Evolutionary conservation across 768 basidiomycete genomes (phyloP), one percentile per base, ranked within the genome.

Genomic region (Tylopilus sp.): DNA sequence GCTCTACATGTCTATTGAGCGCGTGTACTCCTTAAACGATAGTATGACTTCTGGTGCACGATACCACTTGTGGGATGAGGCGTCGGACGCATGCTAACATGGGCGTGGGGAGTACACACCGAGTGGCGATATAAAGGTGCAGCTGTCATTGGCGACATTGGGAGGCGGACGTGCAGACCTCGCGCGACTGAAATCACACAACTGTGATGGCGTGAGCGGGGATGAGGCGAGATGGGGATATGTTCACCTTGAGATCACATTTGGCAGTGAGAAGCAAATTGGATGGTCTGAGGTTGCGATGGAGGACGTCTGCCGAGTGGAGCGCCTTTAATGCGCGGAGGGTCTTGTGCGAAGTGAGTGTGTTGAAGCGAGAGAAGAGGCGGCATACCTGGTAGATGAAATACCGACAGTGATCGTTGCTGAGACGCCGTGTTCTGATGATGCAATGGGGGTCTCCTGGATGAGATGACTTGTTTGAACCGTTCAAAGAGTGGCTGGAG

Each of bases 21-120:
- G 80, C 6, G 92, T 94, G 67, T 98, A 98, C 73, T 95, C 86
- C 64, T 95, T 93, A 76, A 97, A 98, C 0, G 92, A 95, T 31
- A 98, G 79, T 95, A 98, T 98, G 55, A 98, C 91, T 68, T 98
- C 95, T 0, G 95, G 95, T 0, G 95, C 95, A 25, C 95, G 84
- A 67, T 98, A 98, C 95, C 95, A 98, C 63, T 91, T 85, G 11
- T 7, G 11, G 44, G 12, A 22, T 35, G 40, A 36, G 49, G 42
- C 23, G 47, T 56, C 40, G 53, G 49, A 40, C 22, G 30, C 9
- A 39, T 31, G 13, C 1, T 36, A 23, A 20, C 26, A 23, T 10
- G 23, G 28, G 41, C 35, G 42, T 3, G 20, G 4, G 8, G 28
- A 8, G 12, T n/a, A 50, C 69, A 44, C 52, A 94, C 80, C 95